phyloP scores from a whole-genome alignment of 805 yeast species.

The Ogataea glucozyma region DNA sequence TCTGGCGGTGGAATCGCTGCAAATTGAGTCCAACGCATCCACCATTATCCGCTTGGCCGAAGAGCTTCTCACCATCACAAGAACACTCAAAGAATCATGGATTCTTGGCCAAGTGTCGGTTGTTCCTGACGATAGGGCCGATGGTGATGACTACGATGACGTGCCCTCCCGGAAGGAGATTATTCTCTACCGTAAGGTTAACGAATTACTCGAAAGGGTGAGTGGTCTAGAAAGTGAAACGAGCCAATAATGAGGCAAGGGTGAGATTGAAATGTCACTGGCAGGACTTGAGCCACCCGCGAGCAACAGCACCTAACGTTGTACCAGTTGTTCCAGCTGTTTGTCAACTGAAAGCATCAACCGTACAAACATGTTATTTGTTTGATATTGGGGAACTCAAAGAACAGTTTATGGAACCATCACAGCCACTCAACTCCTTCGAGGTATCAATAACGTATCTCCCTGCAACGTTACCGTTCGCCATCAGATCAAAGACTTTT shows the following conservation, averaged over 20 bases:
- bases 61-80: conserved; percentile 50
- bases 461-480: conserved; percentile 82
- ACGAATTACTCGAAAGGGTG: conserved; percentile 38
- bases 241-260: too few relatives aligned
- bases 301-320: too few relatives aligned
- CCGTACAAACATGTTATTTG: too few relatives aligned
- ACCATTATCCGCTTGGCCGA: conserved; percentile 53
- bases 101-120: conserved; percentile 45
- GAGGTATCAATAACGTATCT: conserved; percentile 85
- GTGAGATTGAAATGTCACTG: too few relatives aligned
- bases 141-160: conserved; percentile 22
- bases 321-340: too few relatives aligned
- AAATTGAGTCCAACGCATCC: conserved; percentile 54
- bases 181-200: conserved; percentile 34
- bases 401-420: neutral
- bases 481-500: conserved; percentile 75
- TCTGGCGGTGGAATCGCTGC: conserved; percentile 53
- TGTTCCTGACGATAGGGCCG: conserved; percentile 20
- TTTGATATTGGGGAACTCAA: neutral
- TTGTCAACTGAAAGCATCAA: too few relatives aligned
- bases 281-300: too few relatives aligned
- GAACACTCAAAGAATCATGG: conserved; percentile 57
- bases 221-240: conserved; percentile 28
- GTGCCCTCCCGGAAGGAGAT: conserved; percentile 32
- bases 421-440: conserved; percentile 52